Conservation (phyloP, 2,329 filamentous ascomycete species). For the Nigrograna mackinnonii region DNA sequence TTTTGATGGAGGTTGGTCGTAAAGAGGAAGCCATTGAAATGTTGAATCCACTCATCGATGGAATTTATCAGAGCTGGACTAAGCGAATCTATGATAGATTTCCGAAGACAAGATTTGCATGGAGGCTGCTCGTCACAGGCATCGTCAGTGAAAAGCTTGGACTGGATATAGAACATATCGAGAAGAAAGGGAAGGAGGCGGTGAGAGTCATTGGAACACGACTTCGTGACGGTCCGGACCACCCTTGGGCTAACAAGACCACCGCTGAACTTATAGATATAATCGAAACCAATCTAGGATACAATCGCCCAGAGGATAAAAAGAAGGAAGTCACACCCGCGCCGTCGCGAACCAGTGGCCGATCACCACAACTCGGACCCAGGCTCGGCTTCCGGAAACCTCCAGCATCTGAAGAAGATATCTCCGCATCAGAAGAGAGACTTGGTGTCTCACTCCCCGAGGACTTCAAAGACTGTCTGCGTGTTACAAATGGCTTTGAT, state of each 20-base stretch:
- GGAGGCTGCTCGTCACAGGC: background rate
- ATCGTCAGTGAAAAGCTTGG: background rate
- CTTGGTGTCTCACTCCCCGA: background rate
- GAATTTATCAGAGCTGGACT: background rate
- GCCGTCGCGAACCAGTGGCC: background rate
- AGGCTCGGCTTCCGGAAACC: background rate
- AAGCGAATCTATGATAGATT: background rate
- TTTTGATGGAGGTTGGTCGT: background rate
- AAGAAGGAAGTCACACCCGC: background rate
- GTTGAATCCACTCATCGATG: background rate
- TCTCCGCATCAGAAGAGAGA: background rate
- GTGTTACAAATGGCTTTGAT: background rate
- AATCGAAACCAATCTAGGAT: background rate
- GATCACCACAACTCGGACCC: background rate
- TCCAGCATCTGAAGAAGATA: background rate
- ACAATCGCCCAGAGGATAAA: background rate
- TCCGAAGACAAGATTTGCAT: background rate
- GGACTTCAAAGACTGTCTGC: background rate
- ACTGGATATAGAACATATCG: background rate
- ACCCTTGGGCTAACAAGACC: background rate
- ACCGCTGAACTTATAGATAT: background rate
- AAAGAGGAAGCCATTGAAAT: background rate
- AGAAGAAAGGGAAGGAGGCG: background rate
- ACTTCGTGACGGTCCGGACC: background rate
- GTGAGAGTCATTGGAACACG: background rate